phyloP scores from a whole-genome alignment of 2,329 filamentous ascomycete species.

The Metarhizium guizhouense region DNA sequence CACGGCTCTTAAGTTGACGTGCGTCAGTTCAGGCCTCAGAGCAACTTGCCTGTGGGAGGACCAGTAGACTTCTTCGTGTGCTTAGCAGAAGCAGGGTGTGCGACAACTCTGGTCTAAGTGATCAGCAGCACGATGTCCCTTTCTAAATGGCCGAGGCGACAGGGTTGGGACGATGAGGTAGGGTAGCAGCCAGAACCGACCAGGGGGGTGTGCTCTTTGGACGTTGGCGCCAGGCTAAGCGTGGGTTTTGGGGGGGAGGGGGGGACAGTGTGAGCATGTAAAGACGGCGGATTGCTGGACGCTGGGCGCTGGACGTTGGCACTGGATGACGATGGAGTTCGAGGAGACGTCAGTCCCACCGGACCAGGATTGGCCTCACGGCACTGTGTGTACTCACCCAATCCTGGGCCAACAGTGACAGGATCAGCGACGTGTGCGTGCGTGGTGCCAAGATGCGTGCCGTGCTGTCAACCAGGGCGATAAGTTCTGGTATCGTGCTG shows the following conservation, averaged over 20 bases:
- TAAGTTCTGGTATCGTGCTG: neutral
- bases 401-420: neutral
- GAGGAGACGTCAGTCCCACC: neutral
- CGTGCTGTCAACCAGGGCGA: neutral
- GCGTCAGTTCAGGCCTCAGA: slow-evolving; percentile 28
- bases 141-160: slow-evolving; percentile 36
- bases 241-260: slow-evolving; percentile 12
- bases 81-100: slow-evolving; percentile 26
- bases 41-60: slow-evolving; percentile 28
- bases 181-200: slow-evolving; percentile 26
- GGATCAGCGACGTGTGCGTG: neutral
- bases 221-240: slow-evolving; percentile 21
- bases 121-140: slow-evolving; percentile 47
- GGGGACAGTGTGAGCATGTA: neutral
- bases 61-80: slow-evolving; percentile 26
- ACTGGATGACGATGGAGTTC: neutral
- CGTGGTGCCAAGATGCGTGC: neutral
- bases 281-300: no score
- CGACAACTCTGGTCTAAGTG: slow-evolving; percentile 44
- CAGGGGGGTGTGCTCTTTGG: slow-evolving; percentile 10
- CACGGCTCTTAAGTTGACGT: slow-evolving; percentile 26
- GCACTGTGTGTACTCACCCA: neutral
- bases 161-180: slow-evolving; percentile 35
- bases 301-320: no score
- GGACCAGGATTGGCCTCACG: neutral